Evolutionary conservation across 164 flowering plant species (phyloP).

Genomic region (Umbilicus rupestris): DNA sequence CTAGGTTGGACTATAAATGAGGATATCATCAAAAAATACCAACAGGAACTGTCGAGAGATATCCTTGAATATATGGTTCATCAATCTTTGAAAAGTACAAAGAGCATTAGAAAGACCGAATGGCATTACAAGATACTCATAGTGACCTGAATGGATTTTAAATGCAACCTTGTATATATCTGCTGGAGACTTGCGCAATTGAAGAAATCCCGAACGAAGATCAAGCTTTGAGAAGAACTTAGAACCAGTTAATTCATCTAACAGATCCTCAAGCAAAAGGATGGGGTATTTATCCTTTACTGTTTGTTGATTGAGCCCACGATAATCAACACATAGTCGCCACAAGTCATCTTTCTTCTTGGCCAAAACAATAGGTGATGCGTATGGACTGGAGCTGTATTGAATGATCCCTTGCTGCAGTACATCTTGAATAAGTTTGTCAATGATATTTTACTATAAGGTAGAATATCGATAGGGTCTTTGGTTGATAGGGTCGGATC

Average conservation of each 20-base stretch:
- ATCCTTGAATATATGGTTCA: neutral
- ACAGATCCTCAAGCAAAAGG: neutral
- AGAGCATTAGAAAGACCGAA: too few relatives aligned
- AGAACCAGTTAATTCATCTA: too few relatives aligned
- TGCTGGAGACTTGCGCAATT: neutral
- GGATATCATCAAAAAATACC: neutral
- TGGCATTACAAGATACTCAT: neutral
- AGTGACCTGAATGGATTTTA: constrained; percentile 12
- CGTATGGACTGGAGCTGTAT: too few relatives aligned
- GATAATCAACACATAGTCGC: neutral
- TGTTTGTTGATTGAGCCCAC: too few relatives aligned
- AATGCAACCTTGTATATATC: neutral
- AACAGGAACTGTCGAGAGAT: neutral
- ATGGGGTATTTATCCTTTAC: neutral
- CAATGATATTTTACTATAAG: constrained; percentile 12
- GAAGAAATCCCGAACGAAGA: constrained; percentile 2
- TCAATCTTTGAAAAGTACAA: neutral
- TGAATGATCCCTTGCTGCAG: neutral
- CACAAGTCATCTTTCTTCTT: neutral
- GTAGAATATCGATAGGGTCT: constrained; percentile 11
- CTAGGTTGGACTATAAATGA: neutral
- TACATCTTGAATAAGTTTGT: constrained; percentile 1
- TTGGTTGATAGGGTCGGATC: too few relatives aligned
- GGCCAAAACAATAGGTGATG: too few relatives aligned
- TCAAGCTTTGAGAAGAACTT: too few relatives aligned